Percentiles rank a stretch among this genome's conserved stretches.
phyloP scores from a whole-genome alignment of 805 yeast species.

The Clavispora asparagi region DNA sequence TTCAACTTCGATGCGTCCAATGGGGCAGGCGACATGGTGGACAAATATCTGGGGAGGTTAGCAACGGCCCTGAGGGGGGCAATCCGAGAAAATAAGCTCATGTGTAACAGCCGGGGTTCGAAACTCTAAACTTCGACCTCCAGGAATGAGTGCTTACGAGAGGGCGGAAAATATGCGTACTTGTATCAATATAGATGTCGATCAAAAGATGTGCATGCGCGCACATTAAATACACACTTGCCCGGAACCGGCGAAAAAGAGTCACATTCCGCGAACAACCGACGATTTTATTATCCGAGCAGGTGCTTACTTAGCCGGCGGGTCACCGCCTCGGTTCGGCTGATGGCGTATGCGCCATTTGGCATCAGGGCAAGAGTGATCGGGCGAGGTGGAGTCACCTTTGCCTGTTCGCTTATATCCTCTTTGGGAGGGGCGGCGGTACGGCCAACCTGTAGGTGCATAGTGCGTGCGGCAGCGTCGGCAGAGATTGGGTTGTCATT shows the following conservation, averaged over 20 bases:
- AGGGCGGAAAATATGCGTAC: not conserved
- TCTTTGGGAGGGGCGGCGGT: not conserved
- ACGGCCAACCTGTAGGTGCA: not conserved
- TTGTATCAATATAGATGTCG: not conserved
- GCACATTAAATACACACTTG: not conserved
- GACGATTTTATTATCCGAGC: not conserved
- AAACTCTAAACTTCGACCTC: not conserved
- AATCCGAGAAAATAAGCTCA: not conserved
- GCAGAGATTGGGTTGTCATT: not conserved
- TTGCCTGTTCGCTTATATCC: not conserved
- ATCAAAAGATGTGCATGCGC: not conserved
- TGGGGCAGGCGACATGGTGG: constrained; percentile 20
- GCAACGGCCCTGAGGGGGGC: constrained; percentile 1
- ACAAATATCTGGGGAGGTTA: constrained; percentile 11
- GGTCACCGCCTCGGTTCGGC: not conserved
- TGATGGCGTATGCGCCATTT: too few relatives aligned
- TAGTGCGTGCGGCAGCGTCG: not conserved
- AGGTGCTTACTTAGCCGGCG: not conserved
- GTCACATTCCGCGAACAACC: constrained; percentile 1
- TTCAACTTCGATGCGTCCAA: constrained; percentile 36
- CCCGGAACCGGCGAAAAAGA: constrained; percentile 1
- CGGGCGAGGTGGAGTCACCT: not conserved
- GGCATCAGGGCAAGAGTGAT: too few relatives aligned
- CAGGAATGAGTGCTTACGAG: not conserved
- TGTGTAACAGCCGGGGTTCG: not conserved